Evolutionary conservation across 2,329 filamentous ascomycete species (phyloP), one percentile per base, ranked within the genome.

Genomic region (Colletotrichum sublineola): DNA sequence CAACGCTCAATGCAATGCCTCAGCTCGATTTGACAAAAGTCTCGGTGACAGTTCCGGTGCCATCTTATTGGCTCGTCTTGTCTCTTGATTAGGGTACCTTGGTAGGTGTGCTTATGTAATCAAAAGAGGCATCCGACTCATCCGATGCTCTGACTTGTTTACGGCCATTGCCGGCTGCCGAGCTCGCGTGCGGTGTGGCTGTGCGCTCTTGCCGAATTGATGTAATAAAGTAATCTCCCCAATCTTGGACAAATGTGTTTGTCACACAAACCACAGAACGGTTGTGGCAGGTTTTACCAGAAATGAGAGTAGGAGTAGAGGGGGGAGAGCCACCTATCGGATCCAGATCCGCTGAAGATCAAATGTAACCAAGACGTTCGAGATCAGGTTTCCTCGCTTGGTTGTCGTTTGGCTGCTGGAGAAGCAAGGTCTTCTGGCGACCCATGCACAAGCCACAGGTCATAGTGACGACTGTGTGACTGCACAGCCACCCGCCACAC

Each of bases 391-490:
- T 55, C 53, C 18, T 18, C 33, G 7, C 3, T 3, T 12, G 11
- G 18, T 1, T n/a, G 24, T n/a, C 7, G 40, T 38, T 31, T 46
- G 44, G 44, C 53, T 52, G 24, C 6, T 4, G 24, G 24, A 48
- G 46, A 31, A 52, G 9, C 48, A 50, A 55, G 24, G 50, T 15
- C 24, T 24, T 24, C 24, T 24, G 24, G 24, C 24, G 40, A 42
- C 29, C 18, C 42, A 38, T 9, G 15, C 29, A 52, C 33, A 31
- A 63, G 60, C 60, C 60, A 63, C 46, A 8, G n/a, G 44, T 63
- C 60, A 63, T 52, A 2, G 33, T 52, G 46, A 52, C 46, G 46
- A 40, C n/a, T 44, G 14, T 6, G 9, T 44, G 5, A 5, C 3
- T 1, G n/a, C 60, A 63, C n/a, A 63, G 60, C 60, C 60, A 63